Evolutionary conservation across 2,329 filamentous ascomycete species (phyloP), one percentile per base, ranked within the genome.

Genomic region (Pseudocercospora musae): DNA sequence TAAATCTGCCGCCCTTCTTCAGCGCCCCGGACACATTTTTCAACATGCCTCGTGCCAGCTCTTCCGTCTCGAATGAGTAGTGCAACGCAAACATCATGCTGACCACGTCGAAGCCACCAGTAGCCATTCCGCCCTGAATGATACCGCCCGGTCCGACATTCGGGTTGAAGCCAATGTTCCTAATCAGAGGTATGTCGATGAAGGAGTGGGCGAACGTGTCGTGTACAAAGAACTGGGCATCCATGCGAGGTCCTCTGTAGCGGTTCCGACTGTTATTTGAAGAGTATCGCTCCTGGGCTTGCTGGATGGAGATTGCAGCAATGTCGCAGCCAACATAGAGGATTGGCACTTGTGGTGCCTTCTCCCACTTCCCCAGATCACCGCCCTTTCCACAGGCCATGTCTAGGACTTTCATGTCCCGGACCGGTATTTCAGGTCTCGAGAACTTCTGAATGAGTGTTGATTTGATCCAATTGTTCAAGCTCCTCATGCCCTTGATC

Each of bases 51-150:
- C 92, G 87, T 1, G 94, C 92, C 76, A 96, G 96, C 53, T 87
- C 85, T 76, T 99, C 94, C 57, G 83, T 91, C 80, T 98, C 95
- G 70, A 98, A 99, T 5, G 95, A 93, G 76, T 99, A 99, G 79
- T 99, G 95, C 87, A 99, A 95, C 72, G 92, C 96, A 77, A 99
- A 99, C 95, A 99, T 99, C 86, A 96, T 96, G 73, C 89, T 92
- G 66, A 99, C 94, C 46, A 98, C 90, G 74, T 99, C 95, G 71
- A 98, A 99, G 3, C 81, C 80, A 44, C 94, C 93, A 59, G 89
- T 89, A 58, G 86, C 86, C 64, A 85, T 84, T 78, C 85, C 88
- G 42, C 86, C 87, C 76, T 87, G 90, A 79, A 80, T 79, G 69
- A 84, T 80, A 33, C 82, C 77, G 27, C 81, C 82, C 0, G 81